Conservation (phyloP, 805 yeast species). For the Pichia cephalocereana region DNA sequence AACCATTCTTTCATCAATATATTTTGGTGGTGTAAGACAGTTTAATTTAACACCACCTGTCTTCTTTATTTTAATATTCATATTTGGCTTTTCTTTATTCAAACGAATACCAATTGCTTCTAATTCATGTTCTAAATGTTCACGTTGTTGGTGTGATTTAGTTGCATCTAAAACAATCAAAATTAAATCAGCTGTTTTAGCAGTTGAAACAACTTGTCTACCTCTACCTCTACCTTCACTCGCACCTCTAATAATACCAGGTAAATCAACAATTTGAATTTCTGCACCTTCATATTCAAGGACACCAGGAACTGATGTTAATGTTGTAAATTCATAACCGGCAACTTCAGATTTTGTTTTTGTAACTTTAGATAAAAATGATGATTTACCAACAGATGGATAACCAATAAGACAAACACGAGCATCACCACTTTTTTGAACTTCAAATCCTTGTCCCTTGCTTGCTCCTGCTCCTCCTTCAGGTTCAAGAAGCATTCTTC, state of each 20-base stretch:
- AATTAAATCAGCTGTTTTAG: constrained; percentile 87
- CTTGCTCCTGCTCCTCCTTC: constrained; percentile 62
- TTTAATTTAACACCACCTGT: constrained; percentile 90
- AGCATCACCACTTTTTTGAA: constrained; percentile 92
- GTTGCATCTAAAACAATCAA: constrained; percentile 95
- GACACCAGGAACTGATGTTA: constrained; percentile 95
- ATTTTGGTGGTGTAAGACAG: constrained; percentile 70
- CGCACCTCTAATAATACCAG: constrained; percentile 96
- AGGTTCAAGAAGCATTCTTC: constrained; percentile 88
- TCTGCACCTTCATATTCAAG: constrained; percentile 94
- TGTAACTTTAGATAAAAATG: constrained; percentile 80
- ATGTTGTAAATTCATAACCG: constrained; percentile 88
- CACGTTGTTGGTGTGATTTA: constrained; percentile 82
- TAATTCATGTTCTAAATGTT: constrained; percentile 76
- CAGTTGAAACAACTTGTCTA: constrained; percentile 92
- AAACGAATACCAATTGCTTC: constrained; percentile 91
- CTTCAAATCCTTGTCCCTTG: constrained; percentile 82
- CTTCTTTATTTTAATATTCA: constrained; percentile 66
- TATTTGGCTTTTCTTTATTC: constrained; percentile 73
- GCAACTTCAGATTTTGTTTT: constrained; percentile 94
- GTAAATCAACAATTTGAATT: constrained; percentile 93
- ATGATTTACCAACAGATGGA: constrained; percentile 96
- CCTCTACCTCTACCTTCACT: constrained; percentile 97
- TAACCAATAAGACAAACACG: constrained; percentile 92
- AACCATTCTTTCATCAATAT: constrained; percentile 74